A percentile compares a stretch with the other conserved stretches of the same genome.
phyloP scores from a whole-genome alignment of 2,329 filamentous ascomycete species.

The Juglanconis oblonga region DNA sequence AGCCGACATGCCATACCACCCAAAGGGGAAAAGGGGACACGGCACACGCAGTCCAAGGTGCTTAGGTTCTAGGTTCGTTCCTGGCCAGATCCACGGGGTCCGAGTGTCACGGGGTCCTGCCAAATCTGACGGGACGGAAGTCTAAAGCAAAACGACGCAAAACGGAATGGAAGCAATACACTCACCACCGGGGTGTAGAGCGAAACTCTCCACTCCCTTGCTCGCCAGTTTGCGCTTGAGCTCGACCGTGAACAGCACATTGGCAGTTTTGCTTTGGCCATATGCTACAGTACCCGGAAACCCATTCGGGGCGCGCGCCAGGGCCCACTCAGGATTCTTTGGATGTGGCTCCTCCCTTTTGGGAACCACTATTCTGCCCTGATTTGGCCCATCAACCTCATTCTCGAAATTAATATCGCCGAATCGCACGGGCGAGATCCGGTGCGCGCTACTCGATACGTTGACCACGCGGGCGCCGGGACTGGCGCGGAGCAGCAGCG shows the following conservation, averaged over 20 bases:
- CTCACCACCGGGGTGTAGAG: conserved; percentile 23
- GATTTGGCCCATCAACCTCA: neutral
- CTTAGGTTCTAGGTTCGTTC: neutral
- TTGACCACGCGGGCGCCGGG: conserved; percentile 22
- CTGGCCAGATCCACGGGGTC: neutral
- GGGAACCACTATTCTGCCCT: neutral
- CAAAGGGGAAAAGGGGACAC: neutral
- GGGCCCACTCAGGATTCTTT: neutral
- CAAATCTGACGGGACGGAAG: conserved; percentile 2
- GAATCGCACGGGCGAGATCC: conserved; percentile 29
- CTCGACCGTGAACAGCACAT: conserved; percentile 36
- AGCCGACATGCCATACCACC: neutral
- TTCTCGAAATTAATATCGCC: conserved; percentile 31
- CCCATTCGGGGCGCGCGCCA: neutral
- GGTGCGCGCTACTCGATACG: conserved; percentile 18
- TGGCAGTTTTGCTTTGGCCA: conserved; percentile 44
- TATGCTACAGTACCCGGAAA: conserved; percentile 31
- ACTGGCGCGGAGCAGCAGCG: conserved; percentile 21
- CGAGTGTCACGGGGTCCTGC: neutral
- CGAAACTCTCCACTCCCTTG: conserved; percentile 17
- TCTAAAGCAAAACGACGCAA: neutral
- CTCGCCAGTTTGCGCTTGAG: conserved; percentile 1
- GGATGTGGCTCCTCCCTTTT: conserved; percentile 8
- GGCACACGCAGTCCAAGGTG: neutral
- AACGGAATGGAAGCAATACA: conserved; percentile 5